Evolutionary conservation across 2,329 filamentous ascomycete genomes (phyloP), one percentile per base, ranked within the genome.

Genomic region (Calcarisporium arbuscula): DNA sequence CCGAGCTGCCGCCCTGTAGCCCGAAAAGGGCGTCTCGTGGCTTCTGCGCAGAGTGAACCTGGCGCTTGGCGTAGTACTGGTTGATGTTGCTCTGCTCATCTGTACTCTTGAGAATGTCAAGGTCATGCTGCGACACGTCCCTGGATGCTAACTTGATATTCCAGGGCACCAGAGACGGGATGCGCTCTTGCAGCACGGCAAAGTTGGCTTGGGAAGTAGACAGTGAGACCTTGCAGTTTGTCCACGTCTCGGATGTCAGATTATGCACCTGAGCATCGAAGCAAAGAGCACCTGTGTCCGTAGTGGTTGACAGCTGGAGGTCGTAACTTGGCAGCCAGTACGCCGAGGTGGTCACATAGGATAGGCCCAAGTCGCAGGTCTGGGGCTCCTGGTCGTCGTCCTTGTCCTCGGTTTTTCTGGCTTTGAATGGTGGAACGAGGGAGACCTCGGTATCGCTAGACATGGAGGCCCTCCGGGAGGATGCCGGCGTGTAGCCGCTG

Each of bases 251-350:
- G 0, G 72, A 76, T 0, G 76, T 80, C 32, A 61, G 61, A 55
- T 83, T 83, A 37, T 65, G 69, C 34, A 82, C 68, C 43, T 72
- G 68, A 2, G 78, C 77, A 35, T 80, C 73, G 50, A 82, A 83
- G 46, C 68, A 70, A 11, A 82, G 61, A 5, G 57, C 57, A 2
- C 65, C 76, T 1, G 68, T 67, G 31, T 65, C 68, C 15, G 55
- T 62, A 0, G 69, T 67, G 2, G 77, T 78, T 10, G 66, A 74
- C n/a, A 83, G 63, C 33, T 68, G 67, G 25, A 82, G 55, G 45
- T 82, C 76, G 50, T 82, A 82, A 36, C 66, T 72, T 3, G 78
- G 74, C 1, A 60, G 57, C 77, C 78, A 82, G 40, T 60, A 72
- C 1, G 76, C 76, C 2, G 65, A 64, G 7, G 62, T 60, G 0